phyloP scores from a whole-genome alignment of 305 asterid genomes.

The Caryopteris hybrid region DNA sequence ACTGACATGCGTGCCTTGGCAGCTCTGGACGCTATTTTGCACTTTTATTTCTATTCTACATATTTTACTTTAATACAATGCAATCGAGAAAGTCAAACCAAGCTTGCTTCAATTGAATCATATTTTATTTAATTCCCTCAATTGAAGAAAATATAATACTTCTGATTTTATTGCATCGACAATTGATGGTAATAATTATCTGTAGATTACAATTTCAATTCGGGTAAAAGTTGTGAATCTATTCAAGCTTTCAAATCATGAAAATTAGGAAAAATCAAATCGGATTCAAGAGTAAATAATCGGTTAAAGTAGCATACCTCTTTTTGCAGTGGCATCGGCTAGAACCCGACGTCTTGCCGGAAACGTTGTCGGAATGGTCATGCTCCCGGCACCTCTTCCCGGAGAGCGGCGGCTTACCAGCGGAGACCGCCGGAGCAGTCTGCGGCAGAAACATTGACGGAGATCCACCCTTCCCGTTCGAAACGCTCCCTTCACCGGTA shows the following conservation, averaged over 20 bases:
- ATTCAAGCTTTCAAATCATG: neutral
- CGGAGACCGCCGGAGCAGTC: conserved; percentile 37
- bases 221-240: neutral
- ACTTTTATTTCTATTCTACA: too few species aligned
- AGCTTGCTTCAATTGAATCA: neutral
- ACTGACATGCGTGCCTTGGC: conserved; percentile 15
- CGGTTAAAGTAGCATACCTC: conserved; percentile 31
- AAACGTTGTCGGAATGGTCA: conserved; percentile 37
- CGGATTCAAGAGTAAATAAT: neutral
- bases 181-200: neutral
- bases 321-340: conserved; percentile 68
- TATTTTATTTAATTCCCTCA: neutral
- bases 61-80: too few species aligned
- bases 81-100: conserved; percentile 15
- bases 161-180: neutral
- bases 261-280: neutral
- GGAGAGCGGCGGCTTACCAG: conserved; percentile 61
- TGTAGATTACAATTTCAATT: neutral
- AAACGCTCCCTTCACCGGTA: conserved; percentile 82
- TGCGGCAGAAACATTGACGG: conserved; percentile 39
- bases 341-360: conserved; percentile 42
- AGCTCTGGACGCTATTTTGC: conserved; percentile 7
- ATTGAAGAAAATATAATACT: neutral
- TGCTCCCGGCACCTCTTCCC: conserved; percentile 63
- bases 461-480: conserved; percentile 56